Evolutionary conservation across 768 basidiomycete species (phyloP).

Genomic region (Mycena vitilis): DNA sequence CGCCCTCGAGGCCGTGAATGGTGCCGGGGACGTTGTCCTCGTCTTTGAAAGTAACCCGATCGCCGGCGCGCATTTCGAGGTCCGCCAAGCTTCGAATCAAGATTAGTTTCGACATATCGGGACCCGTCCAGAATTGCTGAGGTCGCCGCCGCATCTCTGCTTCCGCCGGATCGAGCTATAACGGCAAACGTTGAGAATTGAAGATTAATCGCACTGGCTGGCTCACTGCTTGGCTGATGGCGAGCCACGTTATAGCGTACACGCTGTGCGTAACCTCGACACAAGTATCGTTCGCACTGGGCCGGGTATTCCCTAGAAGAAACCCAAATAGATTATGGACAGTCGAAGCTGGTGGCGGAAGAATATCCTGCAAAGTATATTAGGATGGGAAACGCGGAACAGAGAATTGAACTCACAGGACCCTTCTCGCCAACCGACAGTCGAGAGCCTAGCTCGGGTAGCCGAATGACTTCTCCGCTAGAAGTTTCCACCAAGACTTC

Average conservation of each 20-base stretch:
- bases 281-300: conserved; percentile 68
- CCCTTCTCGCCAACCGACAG: conserved; percentile 82
- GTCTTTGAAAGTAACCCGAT: conserved; percentile 73
- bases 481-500: conserved; percentile 81
- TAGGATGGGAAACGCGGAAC: conserved; percentile 18
- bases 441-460: conserved; percentile 83
- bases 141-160: conserved; percentile 75
- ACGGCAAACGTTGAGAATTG: conserved; percentile 20
- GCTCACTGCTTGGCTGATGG: conserved; percentile 85
- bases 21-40: conserved; percentile 62
- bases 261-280: conserved; percentile 80
- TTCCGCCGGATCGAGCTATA: conserved; percentile 68
- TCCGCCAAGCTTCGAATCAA: conserved; percentile 71
- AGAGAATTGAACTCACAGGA: conserved; percentile 56
- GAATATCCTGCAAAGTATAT: conserved; percentile 64
- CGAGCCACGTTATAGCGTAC: conserved; percentile 87
- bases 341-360: conserved; percentile 62
- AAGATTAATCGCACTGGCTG: conserved; percentile 10
- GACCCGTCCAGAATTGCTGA: conserved; percentile 77
- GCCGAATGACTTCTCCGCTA: conserved; percentile 70
- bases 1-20: conserved; percentile 66
- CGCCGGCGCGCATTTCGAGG: conserved; percentile 76
- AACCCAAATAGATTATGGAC: conserved; percentile 60
- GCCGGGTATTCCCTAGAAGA: conserved; percentile 57
- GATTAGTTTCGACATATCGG: conserved; percentile 71